These are phyloP conservation scores for Aureobasidium uvarum DNA, from an alignment of 2,329 filamentous ascomycete genomes.

Conservation along the genomic window DNA sequence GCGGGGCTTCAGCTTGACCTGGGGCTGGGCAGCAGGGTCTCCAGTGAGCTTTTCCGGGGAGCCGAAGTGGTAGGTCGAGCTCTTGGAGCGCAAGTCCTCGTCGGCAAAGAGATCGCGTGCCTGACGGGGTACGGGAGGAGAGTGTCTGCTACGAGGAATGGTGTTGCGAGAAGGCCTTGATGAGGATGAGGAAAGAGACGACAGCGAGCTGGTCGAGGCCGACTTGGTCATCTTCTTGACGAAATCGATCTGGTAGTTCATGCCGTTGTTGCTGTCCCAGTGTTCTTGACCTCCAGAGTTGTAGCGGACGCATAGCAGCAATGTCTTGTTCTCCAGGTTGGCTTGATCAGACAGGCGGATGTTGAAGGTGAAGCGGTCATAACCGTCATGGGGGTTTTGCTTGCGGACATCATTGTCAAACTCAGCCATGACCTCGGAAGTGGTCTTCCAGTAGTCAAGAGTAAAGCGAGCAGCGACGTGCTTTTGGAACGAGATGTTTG, in stretches of 20 bases:
- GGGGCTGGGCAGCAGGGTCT: constrained; percentile 52
- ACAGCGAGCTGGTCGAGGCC: constrained; percentile 44
- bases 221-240: constrained; percentile 66
- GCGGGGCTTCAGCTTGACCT: constrained; percentile 67
- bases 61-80: constrained; percentile 47
- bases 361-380: constrained; percentile 89
- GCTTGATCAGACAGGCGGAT: constrained; percentile 90
- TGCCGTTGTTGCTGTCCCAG: constrained; percentile 88
- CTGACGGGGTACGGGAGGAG: constrained; percentile 44
- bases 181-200: constrained; percentile 18
- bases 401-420: constrained; percentile 75
- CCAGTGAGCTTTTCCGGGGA: constrained; percentile 53
- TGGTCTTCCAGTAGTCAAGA: constrained; percentile 97
- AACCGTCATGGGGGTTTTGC: constrained; percentile 60
- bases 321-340: constrained; percentile 86
- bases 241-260: constrained; percentile 96
- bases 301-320: constrained; percentile 91
- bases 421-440: constrained; percentile 89
- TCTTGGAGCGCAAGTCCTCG: constrained; percentile 63
- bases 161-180: constrained; percentile 42
- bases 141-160: constrained; percentile 51
- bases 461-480: constrained; percentile 89
- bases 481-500: constrained; percentile 89
- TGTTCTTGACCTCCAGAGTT: constrained; percentile 77
- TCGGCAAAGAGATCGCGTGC: constrained; percentile 55